Evolutionary conservation across 345 rosid genomes (phyloP).

Genomic region (Eucalyptus fibrosa): DNA sequence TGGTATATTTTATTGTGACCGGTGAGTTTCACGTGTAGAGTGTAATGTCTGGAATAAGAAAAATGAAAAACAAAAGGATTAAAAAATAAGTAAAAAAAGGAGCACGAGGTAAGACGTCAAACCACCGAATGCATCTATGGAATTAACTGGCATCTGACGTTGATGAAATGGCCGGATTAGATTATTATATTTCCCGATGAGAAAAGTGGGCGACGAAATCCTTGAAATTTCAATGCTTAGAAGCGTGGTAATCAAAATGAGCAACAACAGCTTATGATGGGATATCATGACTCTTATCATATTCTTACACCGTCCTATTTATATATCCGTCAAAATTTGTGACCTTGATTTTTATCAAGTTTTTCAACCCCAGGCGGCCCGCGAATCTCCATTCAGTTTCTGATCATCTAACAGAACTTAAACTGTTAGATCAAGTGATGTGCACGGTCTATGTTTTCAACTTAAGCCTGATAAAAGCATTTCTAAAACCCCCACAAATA

Average conservation of each 20-base stretch:
- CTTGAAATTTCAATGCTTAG: not conserved
- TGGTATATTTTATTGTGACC: not conserved
- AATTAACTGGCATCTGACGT: not conserved
- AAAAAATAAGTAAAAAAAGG: not conserved
- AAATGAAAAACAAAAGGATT: not conserved
- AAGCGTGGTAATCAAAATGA: not conserved
- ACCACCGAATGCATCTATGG: not conserved
- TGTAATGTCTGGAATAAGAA: not conserved
- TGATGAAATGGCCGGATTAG: not conserved
- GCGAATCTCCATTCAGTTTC: not conserved
- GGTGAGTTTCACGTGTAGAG: not conserved
- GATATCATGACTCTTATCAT: not conserved
- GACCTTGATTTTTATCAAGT: not conserved
- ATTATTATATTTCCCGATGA: not conserved
- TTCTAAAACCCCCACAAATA: not conserved
- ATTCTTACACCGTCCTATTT: not conserved
- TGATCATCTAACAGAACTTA: not conserved
- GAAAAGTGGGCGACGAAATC: not conserved
- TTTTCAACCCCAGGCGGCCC: not conserved
- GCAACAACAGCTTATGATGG: not conserved
- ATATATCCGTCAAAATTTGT: accelerated
- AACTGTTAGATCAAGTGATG: not conserved
- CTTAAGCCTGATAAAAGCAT: not conserved
- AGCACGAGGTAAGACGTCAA: not conserved
- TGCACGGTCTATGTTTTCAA: not conserved